phyloP scores from a whole-genome alignment of 2,329 filamentous ascomycete genomes.

The Cordyceps cicadae region DNA sequence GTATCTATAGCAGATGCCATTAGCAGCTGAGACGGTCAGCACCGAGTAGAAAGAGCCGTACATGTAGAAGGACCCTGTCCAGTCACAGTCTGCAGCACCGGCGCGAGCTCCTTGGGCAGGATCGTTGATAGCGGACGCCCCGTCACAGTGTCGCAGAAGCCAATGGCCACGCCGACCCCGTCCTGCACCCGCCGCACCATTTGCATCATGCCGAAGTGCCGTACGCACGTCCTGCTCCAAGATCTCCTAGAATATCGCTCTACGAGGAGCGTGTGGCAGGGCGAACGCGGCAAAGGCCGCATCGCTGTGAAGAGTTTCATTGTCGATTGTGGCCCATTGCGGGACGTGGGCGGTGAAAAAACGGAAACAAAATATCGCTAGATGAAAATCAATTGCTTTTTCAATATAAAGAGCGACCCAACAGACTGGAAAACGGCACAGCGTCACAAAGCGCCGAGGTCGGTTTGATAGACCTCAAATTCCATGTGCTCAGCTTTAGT shows the following conservation, averaged over 20 bases:
- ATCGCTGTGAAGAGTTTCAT: conserved; percentile 9
- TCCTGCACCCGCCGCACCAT: conserved; percentile 8
- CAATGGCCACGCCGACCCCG: conserved; percentile 9
- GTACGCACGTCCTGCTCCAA: neutral
- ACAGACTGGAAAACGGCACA: neutral
- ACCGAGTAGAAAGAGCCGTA: neutral
- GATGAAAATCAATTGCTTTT: too few species aligned
- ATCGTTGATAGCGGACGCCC: conserved; percentile 8
- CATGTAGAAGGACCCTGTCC: conserved; percentile 2
- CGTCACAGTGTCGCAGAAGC: conserved; percentile 9
- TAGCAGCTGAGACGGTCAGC: neutral
- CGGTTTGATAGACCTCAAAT: neutral
- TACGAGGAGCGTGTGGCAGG: neutral
- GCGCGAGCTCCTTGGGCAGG: conserved; percentile 8
- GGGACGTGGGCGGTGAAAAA: neutral
- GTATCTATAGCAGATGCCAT: neutral
- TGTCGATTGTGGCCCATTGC: conserved; percentile 1
- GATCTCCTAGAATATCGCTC: neutral
- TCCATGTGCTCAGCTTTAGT: neutral
- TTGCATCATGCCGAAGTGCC: conserved; percentile 9
- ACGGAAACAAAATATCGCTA: neutral
- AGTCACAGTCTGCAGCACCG: conserved; percentile 2
- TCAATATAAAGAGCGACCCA: neutral
- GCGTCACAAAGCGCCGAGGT: conserved; percentile 4
- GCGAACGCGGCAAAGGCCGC: neutral